Conservation (phyloP, 169 alveolate genomes). For the Babesia ovata region DNA sequence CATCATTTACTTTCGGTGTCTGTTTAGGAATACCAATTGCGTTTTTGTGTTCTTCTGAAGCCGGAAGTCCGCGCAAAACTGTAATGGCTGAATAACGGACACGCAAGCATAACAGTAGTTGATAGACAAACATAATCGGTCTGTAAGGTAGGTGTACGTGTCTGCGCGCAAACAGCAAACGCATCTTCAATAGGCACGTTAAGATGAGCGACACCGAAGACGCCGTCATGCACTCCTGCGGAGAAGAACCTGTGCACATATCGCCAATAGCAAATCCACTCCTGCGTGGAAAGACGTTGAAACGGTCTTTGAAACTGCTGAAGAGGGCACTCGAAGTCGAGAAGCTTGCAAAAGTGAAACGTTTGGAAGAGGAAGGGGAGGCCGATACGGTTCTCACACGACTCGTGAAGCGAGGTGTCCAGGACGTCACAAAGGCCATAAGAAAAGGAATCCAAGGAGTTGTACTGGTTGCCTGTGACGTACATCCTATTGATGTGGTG, state of each 20-base stretch:
- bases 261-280: conserved; percentile 94
- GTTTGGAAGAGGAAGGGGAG: conserved; percentile 21
- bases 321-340: conserved; percentile 77
- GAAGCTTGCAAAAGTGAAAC: conserved; percentile 65
- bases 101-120: too few relatives aligned
- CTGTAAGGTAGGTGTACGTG: background rate
- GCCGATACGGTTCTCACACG: conserved; percentile 67
- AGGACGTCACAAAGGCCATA: conserved; percentile 93
- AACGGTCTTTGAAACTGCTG: conserved; percentile 85
- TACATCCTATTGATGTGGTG: conserved; percentile 94
- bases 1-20: too few relatives aligned
- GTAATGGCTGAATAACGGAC: too few relatives aligned
- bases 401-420: conserved; percentile 91
- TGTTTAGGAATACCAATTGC: too few relatives aligned
- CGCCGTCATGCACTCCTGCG: conserved; percentile 28
- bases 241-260: conserved; percentile 70
- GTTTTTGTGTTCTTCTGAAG: too few relatives aligned
- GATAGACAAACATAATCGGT: too few relatives aligned
- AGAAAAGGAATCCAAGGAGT: conserved; percentile 90
- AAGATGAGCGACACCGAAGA: conserved; percentile 23
- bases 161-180: background rate
- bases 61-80: too few relatives aligned
- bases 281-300: conserved; percentile 85
- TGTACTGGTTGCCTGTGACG: conserved; percentile 93
- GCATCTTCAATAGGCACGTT: background rate